These are phyloP conservation scores for Nematocida minor DNA, from an alignment of 371 early-diverging fungal genomes.

Conservation along the genomic window DNA sequence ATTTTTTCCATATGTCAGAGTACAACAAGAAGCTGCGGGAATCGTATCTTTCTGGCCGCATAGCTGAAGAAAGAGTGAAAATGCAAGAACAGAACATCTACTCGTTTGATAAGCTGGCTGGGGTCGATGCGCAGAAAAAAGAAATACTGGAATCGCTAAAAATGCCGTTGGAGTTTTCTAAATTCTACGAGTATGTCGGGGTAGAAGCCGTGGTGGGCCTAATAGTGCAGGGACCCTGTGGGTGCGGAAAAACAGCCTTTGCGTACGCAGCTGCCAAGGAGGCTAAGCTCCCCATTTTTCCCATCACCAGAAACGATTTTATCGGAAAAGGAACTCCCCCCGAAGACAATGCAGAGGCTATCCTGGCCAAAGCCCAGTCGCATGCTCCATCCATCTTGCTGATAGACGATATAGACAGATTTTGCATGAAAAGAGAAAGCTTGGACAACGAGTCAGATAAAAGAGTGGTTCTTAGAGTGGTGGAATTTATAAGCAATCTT, in stretches of 20 bases:
- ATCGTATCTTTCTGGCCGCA: not conserved
- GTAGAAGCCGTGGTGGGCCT: conserved; percentile 47
- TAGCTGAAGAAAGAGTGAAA: conserved; percentile 24
- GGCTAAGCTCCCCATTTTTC: conserved; percentile 46
- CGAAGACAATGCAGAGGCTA: conserved; percentile 41
- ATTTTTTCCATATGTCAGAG: conserved; percentile 19
- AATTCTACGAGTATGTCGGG: conserved; percentile 54
- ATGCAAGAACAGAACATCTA: conserved; percentile 5
- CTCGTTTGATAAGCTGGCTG: conserved; percentile 6
- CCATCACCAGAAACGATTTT: conserved; percentile 31
- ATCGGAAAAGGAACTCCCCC: conserved; percentile 19
- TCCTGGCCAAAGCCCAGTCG: conserved; percentile 54
- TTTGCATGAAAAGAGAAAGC: conserved; percentile 42
- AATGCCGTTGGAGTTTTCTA: conserved; percentile 14
- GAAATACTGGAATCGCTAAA: conserved; percentile 17
- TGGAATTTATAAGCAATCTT: conserved; percentile 53
- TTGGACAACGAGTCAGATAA: conserved; percentile 44
- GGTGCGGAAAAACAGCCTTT: conserved; percentile 62
- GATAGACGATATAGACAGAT: conserved; percentile 56
- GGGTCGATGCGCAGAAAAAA: conserved; percentile 7
- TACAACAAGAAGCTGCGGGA: conserved; percentile 48
- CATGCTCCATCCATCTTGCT: conserved; percentile 54
- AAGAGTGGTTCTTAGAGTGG: conserved; percentile 42
- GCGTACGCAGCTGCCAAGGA: conserved; percentile 54
- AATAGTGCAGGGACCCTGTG: conserved; percentile 59